These are phyloP conservation scores for Starmerella vaccinii DNA, from an alignment of 805 yeast species.

Conservation along the genomic window DNA sequence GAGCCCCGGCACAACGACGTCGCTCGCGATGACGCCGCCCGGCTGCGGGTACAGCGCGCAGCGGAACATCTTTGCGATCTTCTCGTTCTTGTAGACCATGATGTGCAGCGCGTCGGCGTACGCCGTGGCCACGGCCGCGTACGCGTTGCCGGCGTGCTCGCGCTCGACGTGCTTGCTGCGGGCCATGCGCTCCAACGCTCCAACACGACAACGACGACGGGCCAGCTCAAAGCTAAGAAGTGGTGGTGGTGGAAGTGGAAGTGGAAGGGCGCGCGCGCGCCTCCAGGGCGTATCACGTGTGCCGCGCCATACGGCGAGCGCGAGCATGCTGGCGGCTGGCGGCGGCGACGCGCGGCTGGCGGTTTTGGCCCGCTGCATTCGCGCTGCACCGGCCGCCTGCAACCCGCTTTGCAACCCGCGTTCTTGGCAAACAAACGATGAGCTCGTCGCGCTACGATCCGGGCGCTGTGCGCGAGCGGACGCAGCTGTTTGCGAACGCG, in stretches of 20 bases:
- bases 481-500: slow-evolving; percentile 33
- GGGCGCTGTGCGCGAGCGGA: slow-evolving; percentile 29
- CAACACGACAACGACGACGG: too few species aligned
- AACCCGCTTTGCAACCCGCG: too few species aligned
- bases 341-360: too few species aligned
- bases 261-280: too few species aligned
- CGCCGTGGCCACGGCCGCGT: slow-evolving; percentile 28
- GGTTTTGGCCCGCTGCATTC: too few species aligned
- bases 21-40: slow-evolving; percentile 18
- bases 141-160: slow-evolving; percentile 19
- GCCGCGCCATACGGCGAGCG: neutral
- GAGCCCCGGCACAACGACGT: slow-evolving; percentile 20
- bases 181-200: too few species aligned
- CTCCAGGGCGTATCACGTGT: neutral
- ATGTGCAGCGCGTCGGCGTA: slow-evolving; percentile 29
- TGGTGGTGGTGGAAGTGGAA: too few species aligned
- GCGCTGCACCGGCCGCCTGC: too few species aligned
- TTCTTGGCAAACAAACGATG: too few species aligned
- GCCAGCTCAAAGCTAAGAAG: too few species aligned
- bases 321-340: too few species aligned
- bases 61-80: slow-evolving; percentile 25
- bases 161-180: slow-evolving; percentile 8
- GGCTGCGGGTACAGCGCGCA: slow-evolving; percentile 24
- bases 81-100: slow-evolving; percentile 28
- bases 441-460: slow-evolving; percentile 11